Conservation (phyloP, 2,329 filamentous ascomycete species). For the Cercospora berteroae region DNA sequence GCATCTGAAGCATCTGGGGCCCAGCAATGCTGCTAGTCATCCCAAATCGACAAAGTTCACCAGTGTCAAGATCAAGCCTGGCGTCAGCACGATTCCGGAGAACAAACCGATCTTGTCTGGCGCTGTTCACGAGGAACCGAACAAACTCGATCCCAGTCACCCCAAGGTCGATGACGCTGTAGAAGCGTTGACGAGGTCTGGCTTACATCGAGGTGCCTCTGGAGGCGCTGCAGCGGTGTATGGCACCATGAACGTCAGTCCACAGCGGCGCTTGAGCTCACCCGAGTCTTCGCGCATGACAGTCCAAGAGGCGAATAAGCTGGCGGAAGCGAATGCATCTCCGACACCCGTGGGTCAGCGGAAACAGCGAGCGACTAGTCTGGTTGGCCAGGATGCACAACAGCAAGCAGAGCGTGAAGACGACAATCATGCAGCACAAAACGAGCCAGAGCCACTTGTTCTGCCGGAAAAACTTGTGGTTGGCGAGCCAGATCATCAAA, state of each 20-base stretch:
- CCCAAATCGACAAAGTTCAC: conserved; percentile 61
- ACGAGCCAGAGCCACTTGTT: not conserved
- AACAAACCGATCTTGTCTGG: conserved; percentile 30
- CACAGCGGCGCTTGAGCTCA: conserved; percentile 20
- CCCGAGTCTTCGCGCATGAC: conserved; percentile 19
- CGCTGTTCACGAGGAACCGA: conserved; percentile 6
- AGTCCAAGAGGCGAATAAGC: conserved; percentile 27
- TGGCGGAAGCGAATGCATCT: conserved; percentile 29
- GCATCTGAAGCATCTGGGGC: conserved; percentile 63
- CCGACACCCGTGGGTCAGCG: not conserved
- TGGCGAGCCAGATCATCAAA: not conserved
- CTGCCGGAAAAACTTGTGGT: conserved; percentile 18
- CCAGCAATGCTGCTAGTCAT: conserved; percentile 60
- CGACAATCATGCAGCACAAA: not conserved
- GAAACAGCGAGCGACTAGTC: not conserved
- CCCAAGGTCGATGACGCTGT: conserved; percentile 16
- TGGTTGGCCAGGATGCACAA: conserved; percentile 8
- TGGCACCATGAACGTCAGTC: conserved; percentile 39
- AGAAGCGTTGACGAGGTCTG: conserved; percentile 15
- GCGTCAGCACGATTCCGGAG: conserved; percentile 46
- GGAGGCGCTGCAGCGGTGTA: conserved; percentile 63
- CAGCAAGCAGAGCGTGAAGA: conserved; percentile 1
- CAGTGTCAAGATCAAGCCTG: conserved; percentile 65
- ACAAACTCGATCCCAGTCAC: conserved; percentile 5
- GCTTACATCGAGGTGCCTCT: conserved; percentile 51